A percentile compares a stretch with the other conserved stretches of the same genome.
Conservation (phyloP, 2,329 filamentous ascomycete species). For the Alternaria burnsii region DNA sequence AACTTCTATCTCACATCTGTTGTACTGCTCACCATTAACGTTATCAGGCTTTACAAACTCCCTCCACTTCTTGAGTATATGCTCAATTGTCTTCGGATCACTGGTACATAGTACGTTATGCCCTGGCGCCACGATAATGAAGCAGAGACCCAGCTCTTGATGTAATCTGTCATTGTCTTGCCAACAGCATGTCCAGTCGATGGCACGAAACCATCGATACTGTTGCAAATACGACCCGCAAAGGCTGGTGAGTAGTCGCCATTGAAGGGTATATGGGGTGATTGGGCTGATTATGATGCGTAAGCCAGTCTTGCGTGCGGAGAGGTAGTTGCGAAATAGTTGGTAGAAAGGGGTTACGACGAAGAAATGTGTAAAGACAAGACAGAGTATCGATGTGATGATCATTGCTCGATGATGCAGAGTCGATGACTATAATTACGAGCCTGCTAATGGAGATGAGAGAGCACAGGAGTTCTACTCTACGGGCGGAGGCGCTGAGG, state of each 20-base stretch:
- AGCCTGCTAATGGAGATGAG: not conserved
- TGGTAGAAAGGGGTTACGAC: not conserved
- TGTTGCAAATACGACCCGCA: slow-evolving; percentile 3
- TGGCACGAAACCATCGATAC: slow-evolving; percentile 25
- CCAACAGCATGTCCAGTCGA: slow-evolving; percentile 29
- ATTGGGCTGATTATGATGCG: slow-evolving; percentile 25
- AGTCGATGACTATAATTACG: not conserved
- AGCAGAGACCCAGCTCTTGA: slow-evolving; percentile 23
- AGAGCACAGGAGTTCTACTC: not conserved
- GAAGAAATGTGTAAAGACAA: slow-evolving; percentile 9
- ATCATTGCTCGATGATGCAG: slow-evolving; percentile 7
- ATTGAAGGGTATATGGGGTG: slow-evolving; percentile 24
- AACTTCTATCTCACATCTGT: not conserved
- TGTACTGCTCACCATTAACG: slow-evolving; percentile 26
- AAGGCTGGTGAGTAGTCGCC: slow-evolving; percentile 14
- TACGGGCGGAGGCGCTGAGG: not conserved
- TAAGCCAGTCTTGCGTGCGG: slow-evolving; percentile 24
- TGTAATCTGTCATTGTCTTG: slow-evolving; percentile 20
- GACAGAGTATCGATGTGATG: slow-evolving; percentile 4
- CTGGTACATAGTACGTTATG: slow-evolving; percentile 25
- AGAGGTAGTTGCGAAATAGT: slow-evolving; percentile 26
- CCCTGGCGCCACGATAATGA: slow-evolving; percentile 25
- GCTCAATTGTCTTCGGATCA: slow-evolving; percentile 24
- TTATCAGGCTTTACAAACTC: slow-evolving; percentile 33
- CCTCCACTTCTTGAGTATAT: slow-evolving; percentile 28